Percentiles rank a stretch among this genome's conserved stretches.
Evolutionary conservation across 1,284 basidiomycete species (phyloP).

Genomic region (Melampsora larici-populina): DNA sequence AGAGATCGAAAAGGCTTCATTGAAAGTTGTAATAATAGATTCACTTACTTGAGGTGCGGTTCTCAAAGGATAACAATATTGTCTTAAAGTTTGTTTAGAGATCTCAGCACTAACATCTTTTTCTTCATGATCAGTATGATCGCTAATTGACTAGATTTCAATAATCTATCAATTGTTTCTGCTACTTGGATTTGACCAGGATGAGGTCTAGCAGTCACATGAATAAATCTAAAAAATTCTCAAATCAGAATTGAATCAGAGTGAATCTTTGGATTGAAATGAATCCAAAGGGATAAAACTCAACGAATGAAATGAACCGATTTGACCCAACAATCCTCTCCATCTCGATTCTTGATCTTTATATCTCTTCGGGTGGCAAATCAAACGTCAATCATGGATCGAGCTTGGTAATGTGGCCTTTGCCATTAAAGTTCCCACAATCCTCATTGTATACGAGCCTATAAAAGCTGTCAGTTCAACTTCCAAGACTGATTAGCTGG

Average conservation of each 20-base stretch:
- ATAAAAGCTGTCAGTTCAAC: too few species aligned
- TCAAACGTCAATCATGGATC: too few species aligned
- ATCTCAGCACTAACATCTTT: too few species aligned
- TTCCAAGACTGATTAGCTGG: too few species aligned
- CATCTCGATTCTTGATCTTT: too few species aligned
- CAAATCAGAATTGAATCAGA: background rate
- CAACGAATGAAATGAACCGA: conserved; percentile 70
- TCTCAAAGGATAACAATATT: conserved; percentile 75
- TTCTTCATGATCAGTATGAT: conserved; percentile 63
- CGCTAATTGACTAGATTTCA: conserved; percentile 68
- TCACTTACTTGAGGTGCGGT: conserved; percentile 64
- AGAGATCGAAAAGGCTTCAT: background rate
- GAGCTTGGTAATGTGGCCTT: too few species aligned
- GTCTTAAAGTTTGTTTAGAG: conserved; percentile 64
- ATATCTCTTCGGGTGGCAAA: too few species aligned
- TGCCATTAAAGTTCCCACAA: too few species aligned
- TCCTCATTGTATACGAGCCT: too few species aligned
- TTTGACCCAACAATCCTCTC: conserved; percentile 68
- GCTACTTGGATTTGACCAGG: conserved; percentile 78
- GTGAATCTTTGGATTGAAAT: conserved; percentile 56
- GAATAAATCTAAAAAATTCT: conserved; percentile 64
- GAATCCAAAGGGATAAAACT: too few species aligned
- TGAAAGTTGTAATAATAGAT: background rate
- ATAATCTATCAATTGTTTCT: conserved; percentile 65
- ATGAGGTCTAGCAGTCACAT: conserved; percentile 72